Base-by-base conservation (phyloP, 176 grass and related monocot genomes). In the Guadua angustifolia region DNA sequence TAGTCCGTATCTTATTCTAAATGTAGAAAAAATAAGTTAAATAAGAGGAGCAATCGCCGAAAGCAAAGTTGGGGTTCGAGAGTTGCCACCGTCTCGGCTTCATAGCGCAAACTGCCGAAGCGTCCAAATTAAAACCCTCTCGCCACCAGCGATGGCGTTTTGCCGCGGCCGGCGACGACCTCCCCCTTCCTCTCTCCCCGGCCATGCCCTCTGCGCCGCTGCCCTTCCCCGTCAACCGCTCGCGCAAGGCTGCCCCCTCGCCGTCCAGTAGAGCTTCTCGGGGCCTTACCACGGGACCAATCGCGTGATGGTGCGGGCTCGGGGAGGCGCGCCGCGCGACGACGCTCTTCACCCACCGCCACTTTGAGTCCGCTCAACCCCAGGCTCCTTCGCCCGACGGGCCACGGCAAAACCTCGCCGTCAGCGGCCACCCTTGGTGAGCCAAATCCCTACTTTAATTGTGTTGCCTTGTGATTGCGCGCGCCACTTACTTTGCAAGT, bases 361-460 rank as follows among this genome's bases (percentile, higher is more conserved):
- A 17, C 7, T 10, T 21, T 18, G 44, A 9, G 69, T n/a, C 25
- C 2, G 25, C 24, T 13, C n/a, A 12, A n/a, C 40, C 4, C n/a
- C 2, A 1, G n/a, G 57, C 57, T 59, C 57, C 57, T 24, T 59
- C 57, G 57, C n/a, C 57, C n/a, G 57, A 59, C n/a, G 57, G n/a
- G 8, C 9, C 9, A 24, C n/a, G 16, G 19, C 18, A 32, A 7
- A 63, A 35, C 42, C 63, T 79, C 77, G 18, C 19, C 43, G 2
- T 29, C 43, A 35, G 12, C 77, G 45, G 52, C 44, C 77, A 19
- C 77, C 77, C 29, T 17, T 1, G 29, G 61, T 79, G 77, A 52
- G 62, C 60, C 49, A 24, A 38, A 79, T 51, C 33, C 25, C 43
- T n/a, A 9, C 26, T 66, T 22, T 18, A 51, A 44, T 79, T n/a